phyloP scores from a whole-genome alignment of 2,329 filamentous ascomycete species.

The Herpomyces periplanetae region DNA sequence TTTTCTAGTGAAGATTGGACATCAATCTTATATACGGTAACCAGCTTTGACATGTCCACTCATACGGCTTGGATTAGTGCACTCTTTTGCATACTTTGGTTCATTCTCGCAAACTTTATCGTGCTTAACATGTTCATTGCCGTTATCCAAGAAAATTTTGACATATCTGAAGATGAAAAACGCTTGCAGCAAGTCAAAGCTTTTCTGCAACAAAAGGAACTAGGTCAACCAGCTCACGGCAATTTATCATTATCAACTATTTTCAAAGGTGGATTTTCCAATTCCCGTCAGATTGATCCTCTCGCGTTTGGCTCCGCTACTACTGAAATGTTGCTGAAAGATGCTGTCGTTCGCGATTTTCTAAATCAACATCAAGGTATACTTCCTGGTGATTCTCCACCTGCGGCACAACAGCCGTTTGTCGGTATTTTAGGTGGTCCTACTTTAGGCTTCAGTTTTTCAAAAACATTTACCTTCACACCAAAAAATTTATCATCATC shows the following conservation, averaged over 20 bases:
- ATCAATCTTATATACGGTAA: conserved; percentile 39
- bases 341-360: conserved; percentile 76
- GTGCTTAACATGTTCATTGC: conserved; percentile 99
- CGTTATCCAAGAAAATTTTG: conserved; percentile 97
- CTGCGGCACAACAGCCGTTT: too few relatives aligned
- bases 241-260: conserved; percentile 32
- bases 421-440: too few relatives aligned
- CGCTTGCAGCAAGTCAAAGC: conserved; percentile 80
- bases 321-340: conserved; percentile 82
- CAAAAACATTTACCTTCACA: too few relatives aligned
- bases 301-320: conserved; percentile 66
- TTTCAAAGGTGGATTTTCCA: conserved; percentile 19
- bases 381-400: too few relatives aligned
- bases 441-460: too few relatives aligned
- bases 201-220: conserved; percentile 61
- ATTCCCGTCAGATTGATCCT: conserved; percentile 27
- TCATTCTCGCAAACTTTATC: conserved; percentile 76
- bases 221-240: conserved; percentile 15
- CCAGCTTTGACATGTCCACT: conserved; percentile 19
- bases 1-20: conserved; percentile 94
- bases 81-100: conserved; percentile 70
- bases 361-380: conserved; percentile 30
- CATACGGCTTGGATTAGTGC: conserved; percentile 73
- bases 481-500: too few relatives aligned
- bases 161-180: conserved; percentile 92